A percentile compares a stretch with the other conserved stretches of the same genome.
Evolutionary conservation across 495 filamentous ascomycete genomes (phyloP).

Genomic region (Penicillium argentinense): DNA sequence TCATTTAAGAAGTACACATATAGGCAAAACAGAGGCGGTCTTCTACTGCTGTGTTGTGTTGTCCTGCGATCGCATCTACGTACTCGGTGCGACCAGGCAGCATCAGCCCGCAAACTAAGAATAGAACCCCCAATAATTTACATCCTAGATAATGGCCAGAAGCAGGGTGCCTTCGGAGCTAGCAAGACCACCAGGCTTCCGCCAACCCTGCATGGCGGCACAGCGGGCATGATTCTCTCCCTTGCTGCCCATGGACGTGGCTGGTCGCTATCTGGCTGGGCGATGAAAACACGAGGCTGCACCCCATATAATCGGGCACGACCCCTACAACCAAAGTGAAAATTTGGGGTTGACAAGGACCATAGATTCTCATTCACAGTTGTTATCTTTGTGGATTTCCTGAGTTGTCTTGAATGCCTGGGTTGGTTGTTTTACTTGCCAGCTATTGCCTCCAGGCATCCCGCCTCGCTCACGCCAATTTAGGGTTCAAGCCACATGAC

Average conservation of each 20-base stretch:
- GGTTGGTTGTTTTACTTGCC: not conserved
- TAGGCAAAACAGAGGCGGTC: not conserved
- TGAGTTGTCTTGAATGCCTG: not conserved
- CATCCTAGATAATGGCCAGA: constrained; percentile 9
- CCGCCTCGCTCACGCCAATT: too few species aligned
- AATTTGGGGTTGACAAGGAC: not conserved
- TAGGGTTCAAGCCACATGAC: too few species aligned
- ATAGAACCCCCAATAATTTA: not conserved
- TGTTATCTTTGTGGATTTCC: not conserved
- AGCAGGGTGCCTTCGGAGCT: not conserved
- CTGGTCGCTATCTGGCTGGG: constrained; percentile 11
- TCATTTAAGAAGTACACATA: not conserved
- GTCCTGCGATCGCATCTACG: not conserved
- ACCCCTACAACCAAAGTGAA: not conserved
- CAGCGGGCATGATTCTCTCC: constrained; percentile 6
- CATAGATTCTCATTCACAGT: not conserved
- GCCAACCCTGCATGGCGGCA: too few species aligned
- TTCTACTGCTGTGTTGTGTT: not conserved
- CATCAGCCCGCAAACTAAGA: not conserved
- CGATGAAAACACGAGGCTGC: constrained; percentile 20
- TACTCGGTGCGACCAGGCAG: not conserved
- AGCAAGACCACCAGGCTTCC: not conserved
- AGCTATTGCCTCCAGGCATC: too few species aligned
- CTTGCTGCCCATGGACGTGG: constrained; percentile 23
- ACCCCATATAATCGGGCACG: not conserved